These are phyloP conservation scores for Cyclotella sp. DNA, from an alignment of 108 stramenopile species.

Conservation along the genomic window DNA sequence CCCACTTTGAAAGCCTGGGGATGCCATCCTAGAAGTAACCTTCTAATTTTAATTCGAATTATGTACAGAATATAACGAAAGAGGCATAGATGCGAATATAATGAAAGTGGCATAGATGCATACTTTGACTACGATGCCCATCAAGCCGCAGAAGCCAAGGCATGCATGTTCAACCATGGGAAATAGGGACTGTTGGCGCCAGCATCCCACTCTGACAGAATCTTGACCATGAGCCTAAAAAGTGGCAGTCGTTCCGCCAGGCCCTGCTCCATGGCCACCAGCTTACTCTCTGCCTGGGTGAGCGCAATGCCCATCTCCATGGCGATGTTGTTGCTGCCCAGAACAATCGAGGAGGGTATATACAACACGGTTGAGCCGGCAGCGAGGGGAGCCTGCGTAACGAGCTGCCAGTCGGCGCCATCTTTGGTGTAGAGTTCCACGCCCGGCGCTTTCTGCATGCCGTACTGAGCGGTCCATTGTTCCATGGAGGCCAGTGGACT, in stretches of 20 bases:
- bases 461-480: conserved; percentile 58
- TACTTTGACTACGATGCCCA: conserved; percentile 63
- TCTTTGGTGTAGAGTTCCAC: conserved; percentile 53
- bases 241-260: conserved; percentile 26
- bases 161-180: conserved; percentile 51
- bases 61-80: no score
- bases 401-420: conserved; percentile 26
- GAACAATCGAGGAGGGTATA: conserved; percentile 28
- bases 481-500: conserved; percentile 40
- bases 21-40: no score
- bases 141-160: conserved; percentile 52
- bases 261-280: conserved; percentile 38
- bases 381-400: conserved; percentile 17
- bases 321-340: conserved; percentile 10
- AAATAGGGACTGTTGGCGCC: conserved; percentile 33
- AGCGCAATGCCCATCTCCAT: conserved; percentile 30
- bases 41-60: no score
- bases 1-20: no score
- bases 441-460: conserved; percentile 55
- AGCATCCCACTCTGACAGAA: conserved; percentile 41
- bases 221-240: conserved; percentile 44
- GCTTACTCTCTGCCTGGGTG: conserved; percentile 19
- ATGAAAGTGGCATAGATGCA: conserved; percentile 37
- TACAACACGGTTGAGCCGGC: conserved; percentile 39
- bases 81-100: no score